Conservation (phyloP, 495 filamentous ascomycete genomes). For the Xylaria palmicola region DNA sequence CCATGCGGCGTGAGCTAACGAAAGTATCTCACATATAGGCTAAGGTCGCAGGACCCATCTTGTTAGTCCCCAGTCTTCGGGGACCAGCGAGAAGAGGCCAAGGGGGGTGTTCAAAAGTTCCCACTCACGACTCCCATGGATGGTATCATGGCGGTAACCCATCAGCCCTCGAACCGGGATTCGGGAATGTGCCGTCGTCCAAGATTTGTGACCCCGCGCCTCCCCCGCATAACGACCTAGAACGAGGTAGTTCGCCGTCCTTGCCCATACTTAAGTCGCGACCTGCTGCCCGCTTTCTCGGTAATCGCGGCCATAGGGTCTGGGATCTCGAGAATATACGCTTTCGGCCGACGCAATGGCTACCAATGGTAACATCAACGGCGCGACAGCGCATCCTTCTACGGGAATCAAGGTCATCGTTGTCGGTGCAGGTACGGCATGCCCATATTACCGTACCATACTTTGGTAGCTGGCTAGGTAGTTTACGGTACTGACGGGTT, state of each 20-base stretch:
- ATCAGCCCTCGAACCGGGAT: neutral
- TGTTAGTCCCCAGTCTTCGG: neutral
- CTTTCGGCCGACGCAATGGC: constrained; percentile 15
- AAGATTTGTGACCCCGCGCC: constrained; percentile 2
- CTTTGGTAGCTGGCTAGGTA: neutral
- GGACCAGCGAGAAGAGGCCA: neutral
- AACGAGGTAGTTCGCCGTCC: constrained; percentile 8
- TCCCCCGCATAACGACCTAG: constrained; percentile 11
- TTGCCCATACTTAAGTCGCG: constrained; percentile 7
- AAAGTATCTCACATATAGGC: constrained; percentile 11
- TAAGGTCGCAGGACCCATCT: constrained; percentile 3
- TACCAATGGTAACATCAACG: constrained; percentile 16
- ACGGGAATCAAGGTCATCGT: constrained; percentile 58
- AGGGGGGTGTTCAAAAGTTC: neutral
- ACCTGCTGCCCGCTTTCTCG: neutral
- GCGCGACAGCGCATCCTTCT: constrained; percentile 22
- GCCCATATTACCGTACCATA: neutral
- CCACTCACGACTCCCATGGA: neutral
- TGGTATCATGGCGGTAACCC: neutral
- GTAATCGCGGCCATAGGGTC: neutral
- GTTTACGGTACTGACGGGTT: neutral
- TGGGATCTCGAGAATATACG: too few species aligned
- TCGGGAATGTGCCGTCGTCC: neutral
- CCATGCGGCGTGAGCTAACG: neutral
- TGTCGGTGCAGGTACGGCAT: constrained; percentile 46